These are phyloP conservation scores for Pascua sp. DNA, from an alignment of 1,284 basidiomycete species.

Conservation along the genomic window DNA sequence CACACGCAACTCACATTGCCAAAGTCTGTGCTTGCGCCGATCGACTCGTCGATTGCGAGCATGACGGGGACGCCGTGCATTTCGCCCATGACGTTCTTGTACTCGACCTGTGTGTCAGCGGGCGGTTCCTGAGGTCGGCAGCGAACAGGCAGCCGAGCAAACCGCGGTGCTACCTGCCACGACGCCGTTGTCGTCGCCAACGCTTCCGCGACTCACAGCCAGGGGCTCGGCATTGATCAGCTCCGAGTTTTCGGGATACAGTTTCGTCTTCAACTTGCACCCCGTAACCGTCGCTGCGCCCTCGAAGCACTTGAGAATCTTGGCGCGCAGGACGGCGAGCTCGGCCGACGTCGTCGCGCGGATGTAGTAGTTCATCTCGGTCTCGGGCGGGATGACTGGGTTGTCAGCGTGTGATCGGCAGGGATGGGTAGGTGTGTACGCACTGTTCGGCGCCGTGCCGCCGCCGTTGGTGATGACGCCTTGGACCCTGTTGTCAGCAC, in stretches of 20 bases:
- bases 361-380: conserved; percentile 20
- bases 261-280: conserved; percentile 34
- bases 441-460: conserved; percentile 47
- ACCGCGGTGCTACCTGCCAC: no score
- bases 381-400: conserved; percentile 51
- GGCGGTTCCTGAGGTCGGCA: no score
- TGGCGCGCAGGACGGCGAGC: conserved; percentile 54
- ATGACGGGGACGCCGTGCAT: conserved; percentile 47
- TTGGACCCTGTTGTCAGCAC: conserved; percentile 52
- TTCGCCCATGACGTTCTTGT: background rate
- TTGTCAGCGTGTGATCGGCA: conserved; percentile 57
- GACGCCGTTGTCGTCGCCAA: no score
- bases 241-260: conserved; percentile 8
- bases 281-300: conserved; percentile 42
- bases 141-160: no score
- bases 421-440: conserved; percentile 59
- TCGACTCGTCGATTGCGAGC: conserved; percentile 58
- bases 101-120: background rate
- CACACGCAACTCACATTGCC: conserved; percentile 4
- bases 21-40: conserved; percentile 8
- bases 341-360: conserved; percentile 55
- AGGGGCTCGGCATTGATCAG: conserved; percentile 8
- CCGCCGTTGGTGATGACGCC: conserved; percentile 66
- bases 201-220: conserved; percentile 4
- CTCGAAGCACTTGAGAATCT: conserved; percentile 65